Evolutionary conservation across 768 basidiomycete species (phyloP).

Genomic region (Leccinum incarnatum): DNA sequence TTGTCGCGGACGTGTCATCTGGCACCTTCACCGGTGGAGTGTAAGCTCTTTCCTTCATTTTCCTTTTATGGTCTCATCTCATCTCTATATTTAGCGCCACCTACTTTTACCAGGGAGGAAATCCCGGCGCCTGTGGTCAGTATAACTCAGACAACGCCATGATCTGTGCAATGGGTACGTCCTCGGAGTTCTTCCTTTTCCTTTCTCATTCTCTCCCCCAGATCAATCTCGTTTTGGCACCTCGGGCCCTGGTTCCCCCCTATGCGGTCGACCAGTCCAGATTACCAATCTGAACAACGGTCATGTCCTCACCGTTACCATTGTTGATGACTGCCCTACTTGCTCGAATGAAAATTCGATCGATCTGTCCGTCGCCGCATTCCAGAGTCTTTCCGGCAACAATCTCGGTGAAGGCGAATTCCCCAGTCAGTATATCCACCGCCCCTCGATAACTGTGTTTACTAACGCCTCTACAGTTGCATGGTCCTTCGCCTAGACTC

Average conservation of each 20-base stretch:
- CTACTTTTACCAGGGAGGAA: constrained; percentile 68
- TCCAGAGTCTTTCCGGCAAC: constrained; percentile 48
- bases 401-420: constrained; percentile 49
- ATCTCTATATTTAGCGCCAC: constrained; percentile 45
- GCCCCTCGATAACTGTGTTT: background rate
- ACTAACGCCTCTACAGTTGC: constrained; percentile 22
- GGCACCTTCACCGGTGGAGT: constrained; percentile 35
- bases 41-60: constrained; percentile 31
- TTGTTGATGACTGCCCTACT: constrained; percentile 83
- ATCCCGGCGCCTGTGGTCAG: constrained; percentile 77
- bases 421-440: constrained; percentile 43
- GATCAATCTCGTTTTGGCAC: constrained; percentile 55
- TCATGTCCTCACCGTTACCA: constrained; percentile 52
- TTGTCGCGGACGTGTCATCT: constrained; percentile 26
- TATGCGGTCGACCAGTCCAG: constrained; percentile 64
- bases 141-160: constrained; percentile 52
- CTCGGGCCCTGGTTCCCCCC: constrained; percentile 41
- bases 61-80: background rate
- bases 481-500: constrained; percentile 26
- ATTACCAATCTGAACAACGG: constrained; percentile 61
- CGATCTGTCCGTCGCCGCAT: constrained; percentile 70
- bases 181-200: background rate
- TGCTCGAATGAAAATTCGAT: constrained; percentile 67
- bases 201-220: constrained; percentile 20
- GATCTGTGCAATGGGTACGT: constrained; percentile 64